Percentiles rank a stretch among this genome's conserved stretches.
These are phyloP conservation scores for Aureobasidium musti DNA, from an alignment of 2,329 filamentous ascomycete genomes.

Conservation along the genomic window DNA sequence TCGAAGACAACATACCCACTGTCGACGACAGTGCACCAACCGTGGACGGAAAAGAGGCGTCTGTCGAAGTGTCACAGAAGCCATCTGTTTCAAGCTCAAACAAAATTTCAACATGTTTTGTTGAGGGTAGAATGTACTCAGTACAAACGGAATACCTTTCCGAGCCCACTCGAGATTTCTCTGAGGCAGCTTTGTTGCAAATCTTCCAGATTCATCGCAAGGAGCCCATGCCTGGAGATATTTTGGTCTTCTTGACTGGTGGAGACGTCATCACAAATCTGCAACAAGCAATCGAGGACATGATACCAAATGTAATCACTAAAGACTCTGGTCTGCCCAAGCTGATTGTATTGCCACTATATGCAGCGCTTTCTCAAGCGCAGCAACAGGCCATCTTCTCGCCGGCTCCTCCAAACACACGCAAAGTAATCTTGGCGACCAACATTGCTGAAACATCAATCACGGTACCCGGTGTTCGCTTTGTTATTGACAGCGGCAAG, in stretches of 20 bases:
- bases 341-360: constrained; percentile 73
- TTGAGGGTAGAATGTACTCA: constrained; percentile 84
- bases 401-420: constrained; percentile 69
- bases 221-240: constrained; percentile 89
- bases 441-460: constrained; percentile 99
- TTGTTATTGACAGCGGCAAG: constrained; percentile 90
- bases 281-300: constrained; percentile 78
- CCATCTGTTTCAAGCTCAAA: neutral
- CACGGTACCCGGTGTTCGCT: constrained; percentile 88
- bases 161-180: constrained; percentile 74
- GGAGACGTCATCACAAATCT: constrained; percentile 89
- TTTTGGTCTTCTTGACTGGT: constrained; percentile 87
- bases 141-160: constrained; percentile 76
- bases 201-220: constrained; percentile 86
- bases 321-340: constrained; percentile 66
- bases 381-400: constrained; percentile 86
- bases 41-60: neutral
- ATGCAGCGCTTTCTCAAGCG: constrained; percentile 83
- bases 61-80: neutral
- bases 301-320: constrained; percentile 66
- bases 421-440: constrained; percentile 89
- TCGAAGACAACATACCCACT: constrained; percentile 6
- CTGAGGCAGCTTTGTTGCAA: constrained; percentile 76
- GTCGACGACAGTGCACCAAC: neutral
- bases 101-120: constrained; percentile 60